Base-by-base conservation (phyloP, 169 alveolate genomes). In the Ichthyophthirius multifiliis region DNA sequence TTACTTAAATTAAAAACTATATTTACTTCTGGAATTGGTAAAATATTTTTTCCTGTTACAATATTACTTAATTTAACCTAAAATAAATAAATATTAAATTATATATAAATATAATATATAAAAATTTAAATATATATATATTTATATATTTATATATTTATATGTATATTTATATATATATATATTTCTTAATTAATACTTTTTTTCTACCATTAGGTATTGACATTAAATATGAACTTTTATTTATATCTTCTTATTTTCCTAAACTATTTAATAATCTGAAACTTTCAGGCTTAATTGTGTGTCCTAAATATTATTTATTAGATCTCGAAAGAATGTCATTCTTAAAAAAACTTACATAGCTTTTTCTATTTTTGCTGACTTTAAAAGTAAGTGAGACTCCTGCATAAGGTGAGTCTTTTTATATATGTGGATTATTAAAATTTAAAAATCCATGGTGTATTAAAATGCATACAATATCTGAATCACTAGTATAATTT, bases 401-500 rank as follows among this genome's bases (percentile, higher is more conserved):
- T 5, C 92, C 96, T 45, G 83, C 89, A 77, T 77, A 91, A 9
- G 75, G 47, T 27, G 96, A 93, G 30, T 82, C 87, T 18, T 82
- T 78, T 65, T 87, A 93, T 27, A 82, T 75, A 12, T 34, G 39
- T 16, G 32, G 16, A 15, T 67, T n/a, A 37, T 67, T 23, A 39
- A 89, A 83, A 43, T 85, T 81, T 55, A 84, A 75, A 27, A 67
- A 30, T 18, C 94, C 93, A 27, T 81, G 65, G 75, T 92, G 96
- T 65, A 89, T 89, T 55, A 92, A 80, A 34, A 92, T 89, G 76
- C 96, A 92, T 10, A 92, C 96, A 64, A 87, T 84, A 83, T 92
- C 96, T 46, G 91, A 80, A 67, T 92, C 94, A 16, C 89, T 75
- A 20, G 96, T 86, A 65, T 92, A 92, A n/a, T 77, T 82, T 45